Conservation (phyloP, 441 rosid species). For the Croton setiger region DNA sequence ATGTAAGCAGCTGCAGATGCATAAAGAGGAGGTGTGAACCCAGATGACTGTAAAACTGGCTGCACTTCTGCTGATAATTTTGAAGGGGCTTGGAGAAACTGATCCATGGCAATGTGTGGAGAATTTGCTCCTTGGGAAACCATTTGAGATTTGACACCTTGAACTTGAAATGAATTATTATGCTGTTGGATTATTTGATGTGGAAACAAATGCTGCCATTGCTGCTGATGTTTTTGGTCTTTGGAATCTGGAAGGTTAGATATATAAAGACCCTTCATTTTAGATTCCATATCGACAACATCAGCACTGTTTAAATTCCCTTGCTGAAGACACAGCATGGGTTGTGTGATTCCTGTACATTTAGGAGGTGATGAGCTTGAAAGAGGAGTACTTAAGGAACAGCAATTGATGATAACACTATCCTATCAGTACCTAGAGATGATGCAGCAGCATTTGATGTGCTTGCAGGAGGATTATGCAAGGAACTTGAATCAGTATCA, state of each 20-base stretch:
- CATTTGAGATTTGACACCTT: slow-evolving; percentile 32
- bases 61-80: slow-evolving; percentile 38
- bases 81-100: slow-evolving; percentile 32
- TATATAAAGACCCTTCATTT: slow-evolving; percentile 40
- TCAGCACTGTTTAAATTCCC: slow-evolving; percentile 20
- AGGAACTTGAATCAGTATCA: slow-evolving; percentile 31
- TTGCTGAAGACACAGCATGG: slow-evolving; percentile 13
- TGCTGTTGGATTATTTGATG: slow-evolving; percentile 33
- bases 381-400: slow-evolving; percentile 16
- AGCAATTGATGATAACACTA: slow-evolving; percentile 15
- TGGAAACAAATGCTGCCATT: slow-evolving; percentile 27
- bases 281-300: slow-evolving; percentile 26
- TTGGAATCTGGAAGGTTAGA: slow-evolving; percentile 28
- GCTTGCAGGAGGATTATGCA: slow-evolving; percentile 25
- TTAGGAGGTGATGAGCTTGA: slow-evolving; percentile 22
- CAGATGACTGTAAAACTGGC: slow-evolving; percentile 51
- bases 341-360: slow-evolving; percentile 21
- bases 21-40: slow-evolving; percentile 46
- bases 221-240: slow-evolving; percentile 27
- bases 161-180: slow-evolving; percentile 36
- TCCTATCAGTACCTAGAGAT: slow-evolving; percentile 20
- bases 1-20: slow-evolving; percentile 35
- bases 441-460: slow-evolving; percentile 26
- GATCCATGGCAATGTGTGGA: slow-evolving; percentile 33
- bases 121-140: slow-evolving; percentile 36